phyloP scores from a whole-genome alignment of 164 flowering plant genomes.

The Annona cherimola region DNA sequence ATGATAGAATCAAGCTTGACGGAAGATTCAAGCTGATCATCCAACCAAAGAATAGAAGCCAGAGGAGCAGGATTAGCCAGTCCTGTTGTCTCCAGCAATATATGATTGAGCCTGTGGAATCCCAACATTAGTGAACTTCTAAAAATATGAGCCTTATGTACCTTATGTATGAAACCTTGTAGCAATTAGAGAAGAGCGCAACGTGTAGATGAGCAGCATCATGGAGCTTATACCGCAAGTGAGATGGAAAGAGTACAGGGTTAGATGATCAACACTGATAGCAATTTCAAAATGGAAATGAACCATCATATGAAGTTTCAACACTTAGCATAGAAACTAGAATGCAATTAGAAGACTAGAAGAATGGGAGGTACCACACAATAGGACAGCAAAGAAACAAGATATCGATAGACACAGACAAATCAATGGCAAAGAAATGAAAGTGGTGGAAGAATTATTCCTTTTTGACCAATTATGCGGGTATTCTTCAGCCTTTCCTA shows the following conservation, averaged over 20 bases:
- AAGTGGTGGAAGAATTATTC: no score
- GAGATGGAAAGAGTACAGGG: no score
- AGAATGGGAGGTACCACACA: not conserved
- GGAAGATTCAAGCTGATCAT: conserved; percentile 90
- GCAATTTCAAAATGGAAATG: no score
- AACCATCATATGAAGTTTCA: no score
- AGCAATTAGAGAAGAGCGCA: no score
- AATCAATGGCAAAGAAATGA: no score
- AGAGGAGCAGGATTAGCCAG: conserved; percentile 96
- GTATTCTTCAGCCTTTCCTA: no score
- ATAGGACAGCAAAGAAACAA: not conserved
- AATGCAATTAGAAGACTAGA: not conserved
- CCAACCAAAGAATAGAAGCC: conserved; percentile 97
- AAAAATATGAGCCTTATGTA: not conserved
- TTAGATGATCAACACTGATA: no score
- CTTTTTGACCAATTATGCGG: no score
- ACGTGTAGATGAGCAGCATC: no score
- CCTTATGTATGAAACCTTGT: not conserved
- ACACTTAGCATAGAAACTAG: not conserved
- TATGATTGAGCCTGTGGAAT: conserved; percentile 74
- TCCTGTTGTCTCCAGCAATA: conserved; percentile 91
- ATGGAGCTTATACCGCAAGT: no score
- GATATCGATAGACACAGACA: no score
- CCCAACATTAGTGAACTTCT: conserved; percentile 6
- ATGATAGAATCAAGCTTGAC: conserved; percentile 87